phyloP scores from a whole-genome alignment of 2,329 filamentous ascomycete genomes.

The Diaporthe citrichinensis region DNA sequence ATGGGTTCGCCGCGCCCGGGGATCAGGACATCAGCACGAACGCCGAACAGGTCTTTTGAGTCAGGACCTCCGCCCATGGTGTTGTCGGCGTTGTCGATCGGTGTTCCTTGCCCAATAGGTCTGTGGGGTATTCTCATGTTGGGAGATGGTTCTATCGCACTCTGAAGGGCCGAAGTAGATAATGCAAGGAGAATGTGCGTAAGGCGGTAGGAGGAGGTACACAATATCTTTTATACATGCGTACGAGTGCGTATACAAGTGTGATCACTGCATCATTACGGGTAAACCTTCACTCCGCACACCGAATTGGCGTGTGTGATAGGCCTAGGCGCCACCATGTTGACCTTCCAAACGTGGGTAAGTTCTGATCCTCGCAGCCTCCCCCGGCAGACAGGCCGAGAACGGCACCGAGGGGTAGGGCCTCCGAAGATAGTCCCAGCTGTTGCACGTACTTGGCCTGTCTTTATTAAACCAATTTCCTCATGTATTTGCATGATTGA shows the following conservation, averaged over 20 bases:
- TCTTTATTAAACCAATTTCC: background rate
- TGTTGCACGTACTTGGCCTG: background rate
- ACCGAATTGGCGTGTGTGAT: background rate
- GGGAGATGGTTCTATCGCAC: background rate
- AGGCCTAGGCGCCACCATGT: background rate
- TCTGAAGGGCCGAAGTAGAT: background rate
- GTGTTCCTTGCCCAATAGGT: background rate
- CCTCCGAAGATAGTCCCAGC: too few species aligned
- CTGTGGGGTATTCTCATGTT: constrained; percentile 5
- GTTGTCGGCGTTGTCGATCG: background rate
- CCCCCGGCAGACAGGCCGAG: constrained; percentile 8
- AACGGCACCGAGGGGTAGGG: background rate
- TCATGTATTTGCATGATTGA: too few species aligned
- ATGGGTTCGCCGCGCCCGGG: constrained; percentile 61
- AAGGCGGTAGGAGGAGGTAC: background rate
- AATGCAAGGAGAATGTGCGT: background rate
- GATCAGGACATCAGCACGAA: constrained; percentile 57
- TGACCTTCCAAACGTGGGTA: constrained; percentile 24
- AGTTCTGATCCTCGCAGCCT: background rate
- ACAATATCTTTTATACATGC: background rate
- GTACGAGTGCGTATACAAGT: background rate
- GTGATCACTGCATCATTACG: background rate
- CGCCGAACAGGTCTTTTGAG: constrained; percentile 39
- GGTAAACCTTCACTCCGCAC: constrained; percentile 29
- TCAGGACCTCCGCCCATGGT: constrained; percentile 29